These are phyloP conservation scores for Coemansia erecta DNA, from an alignment of 192 early-diverging fungal genomes.

Conservation along the genomic window DNA sequence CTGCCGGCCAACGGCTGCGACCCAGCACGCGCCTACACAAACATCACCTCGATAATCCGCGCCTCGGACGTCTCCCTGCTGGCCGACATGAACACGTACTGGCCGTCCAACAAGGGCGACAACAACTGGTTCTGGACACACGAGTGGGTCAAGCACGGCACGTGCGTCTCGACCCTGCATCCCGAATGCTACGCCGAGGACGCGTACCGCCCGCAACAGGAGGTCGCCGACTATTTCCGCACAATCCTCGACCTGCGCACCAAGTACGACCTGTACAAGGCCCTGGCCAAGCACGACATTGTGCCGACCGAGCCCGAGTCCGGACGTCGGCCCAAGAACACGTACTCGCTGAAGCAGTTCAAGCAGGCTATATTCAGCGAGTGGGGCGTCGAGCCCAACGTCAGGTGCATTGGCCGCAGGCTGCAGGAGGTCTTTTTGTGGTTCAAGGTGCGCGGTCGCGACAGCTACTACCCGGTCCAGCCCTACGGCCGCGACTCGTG, in stretches of 20 bases:
- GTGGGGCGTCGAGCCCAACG: slow-evolving; percentile 50
- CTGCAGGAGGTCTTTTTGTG: slow-evolving; percentile 49
- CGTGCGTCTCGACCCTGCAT: slow-evolving; percentile 66
- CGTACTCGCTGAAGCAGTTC: slow-evolving; percentile 38
- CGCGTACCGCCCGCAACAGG: slow-evolving; percentile 49
- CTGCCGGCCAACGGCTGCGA: slow-evolving; percentile 62
- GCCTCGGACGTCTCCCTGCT: slow-evolving; percentile 34
- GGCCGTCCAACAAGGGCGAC: slow-evolving; percentile 69
- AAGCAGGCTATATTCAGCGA: slow-evolving; percentile 28
- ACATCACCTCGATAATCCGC: slow-evolving; percentile 55
- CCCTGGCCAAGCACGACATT: slow-evolving; percentile 48
- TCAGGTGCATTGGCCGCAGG: slow-evolving; percentile 33
- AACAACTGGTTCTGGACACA: slow-evolving; percentile 80
- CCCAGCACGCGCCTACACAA: slow-evolving; percentile 56
- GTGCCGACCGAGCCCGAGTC: slow-evolving; percentile 43
- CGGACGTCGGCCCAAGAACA: slow-evolving; percentile 43
- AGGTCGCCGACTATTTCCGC: slow-evolving; percentile 61
- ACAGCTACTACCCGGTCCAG: slow-evolving; percentile 42
- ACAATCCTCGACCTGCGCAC: slow-evolving; percentile 54
- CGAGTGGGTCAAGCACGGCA: slow-evolving; percentile 82
- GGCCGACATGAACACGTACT: slow-evolving; percentile 60
- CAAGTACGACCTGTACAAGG: slow-evolving; percentile 58
- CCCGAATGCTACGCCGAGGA: slow-evolving; percentile 56
- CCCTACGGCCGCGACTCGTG: slow-evolving; percentile 45
- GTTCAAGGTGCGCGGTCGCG: slow-evolving; percentile 51